Conservation (phyloP, 176 grass and related monocot genomes). For the Lolium perenne region DNA sequence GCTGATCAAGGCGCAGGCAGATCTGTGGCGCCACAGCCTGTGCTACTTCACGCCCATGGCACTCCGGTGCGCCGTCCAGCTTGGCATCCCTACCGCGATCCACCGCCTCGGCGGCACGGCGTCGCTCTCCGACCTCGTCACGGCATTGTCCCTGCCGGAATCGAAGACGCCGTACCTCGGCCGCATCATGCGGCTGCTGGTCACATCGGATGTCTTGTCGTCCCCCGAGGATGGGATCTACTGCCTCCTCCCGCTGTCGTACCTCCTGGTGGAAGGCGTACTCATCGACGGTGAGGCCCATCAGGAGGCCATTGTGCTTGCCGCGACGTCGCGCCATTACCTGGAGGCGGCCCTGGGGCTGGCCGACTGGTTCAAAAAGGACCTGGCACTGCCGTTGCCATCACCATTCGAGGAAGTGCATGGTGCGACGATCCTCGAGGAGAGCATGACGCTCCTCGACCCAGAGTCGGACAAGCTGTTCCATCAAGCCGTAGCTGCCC, state of each 20-base stretch:
- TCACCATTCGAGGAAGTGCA: background rate
- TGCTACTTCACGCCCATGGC: conserved; percentile 14
- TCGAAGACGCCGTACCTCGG: background rate
- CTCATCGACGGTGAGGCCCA: background rate
- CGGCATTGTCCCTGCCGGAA: background rate
- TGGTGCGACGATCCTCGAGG: background rate
- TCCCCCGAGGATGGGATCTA: background rate
- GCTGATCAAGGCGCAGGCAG: conserved; percentile 4
- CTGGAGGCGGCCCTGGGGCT: background rate
- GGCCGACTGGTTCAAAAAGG: conserved; percentile 12
- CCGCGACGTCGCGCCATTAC: background rate
- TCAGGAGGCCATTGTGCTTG: background rate
- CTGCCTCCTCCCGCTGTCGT: background rate
- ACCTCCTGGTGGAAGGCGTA: background rate
- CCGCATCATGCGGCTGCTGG: background rate
- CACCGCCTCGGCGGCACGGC: background rate
- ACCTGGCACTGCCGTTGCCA: background rate
- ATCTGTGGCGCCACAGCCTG: background rate
- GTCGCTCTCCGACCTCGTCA: background rate
- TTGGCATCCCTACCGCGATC: background rate
- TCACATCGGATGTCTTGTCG: background rate
- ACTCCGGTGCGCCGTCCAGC: conserved; percentile 6
- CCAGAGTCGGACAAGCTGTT: background rate
- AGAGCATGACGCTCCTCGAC: conserved; percentile 1
- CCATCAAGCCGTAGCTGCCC: background rate